Evolutionary conservation across 768 basidiomycete genomes (phyloP).

Genomic region (Kwoniella sp.): DNA sequence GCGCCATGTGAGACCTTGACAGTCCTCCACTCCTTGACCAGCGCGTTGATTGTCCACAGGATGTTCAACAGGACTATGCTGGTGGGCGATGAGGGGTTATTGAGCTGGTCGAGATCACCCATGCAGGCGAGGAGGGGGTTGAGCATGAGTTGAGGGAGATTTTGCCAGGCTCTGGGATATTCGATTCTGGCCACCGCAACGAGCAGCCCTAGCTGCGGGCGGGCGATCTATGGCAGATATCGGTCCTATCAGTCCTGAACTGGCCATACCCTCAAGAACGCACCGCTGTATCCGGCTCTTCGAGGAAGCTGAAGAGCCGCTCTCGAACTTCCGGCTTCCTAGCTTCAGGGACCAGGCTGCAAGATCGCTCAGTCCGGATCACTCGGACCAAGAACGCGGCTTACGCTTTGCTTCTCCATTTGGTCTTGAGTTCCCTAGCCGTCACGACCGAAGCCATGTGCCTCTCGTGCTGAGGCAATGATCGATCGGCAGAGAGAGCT

Average conservation of each 20-base stretch:
- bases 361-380: neutral
- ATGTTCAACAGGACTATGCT: conserved; percentile 44
- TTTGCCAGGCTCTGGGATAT: conserved; percentile 38
- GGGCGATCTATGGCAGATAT: conserved; percentile 40
- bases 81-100: conserved; percentile 22
- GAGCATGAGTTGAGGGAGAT: conserved; percentile 42
- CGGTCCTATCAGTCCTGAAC: neutral
- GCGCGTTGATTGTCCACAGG: conserved; percentile 48
- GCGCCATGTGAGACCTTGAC: conserved; percentile 43
- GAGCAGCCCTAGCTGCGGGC: conserved; percentile 42
- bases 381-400: neutral
- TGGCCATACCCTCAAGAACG: neutral
- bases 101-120: conserved; percentile 17
- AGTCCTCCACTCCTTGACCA: conserved; percentile 47
- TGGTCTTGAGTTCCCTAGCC: conserved; percentile 46
- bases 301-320: conserved; percentile 44
- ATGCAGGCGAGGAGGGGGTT: conserved; percentile 40
- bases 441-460: conserved; percentile 42
- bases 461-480: conserved; percentile 35
- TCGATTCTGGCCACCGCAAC: conserved; percentile 45
- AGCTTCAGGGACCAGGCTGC: conserved; percentile 40
- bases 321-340: conserved; percentile 42
- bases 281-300: conserved; percentile 40
- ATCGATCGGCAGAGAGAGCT: conserved; percentile 29
- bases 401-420: conserved; percentile 49